Percentiles rank a stretch among this genome's conserved stretches.
These are phyloP conservation scores for Pseudopyrenochaeta lycopersici DNA, from an alignment of 2,329 filamentous ascomycete genomes.

Conservation along the genomic window DNA sequence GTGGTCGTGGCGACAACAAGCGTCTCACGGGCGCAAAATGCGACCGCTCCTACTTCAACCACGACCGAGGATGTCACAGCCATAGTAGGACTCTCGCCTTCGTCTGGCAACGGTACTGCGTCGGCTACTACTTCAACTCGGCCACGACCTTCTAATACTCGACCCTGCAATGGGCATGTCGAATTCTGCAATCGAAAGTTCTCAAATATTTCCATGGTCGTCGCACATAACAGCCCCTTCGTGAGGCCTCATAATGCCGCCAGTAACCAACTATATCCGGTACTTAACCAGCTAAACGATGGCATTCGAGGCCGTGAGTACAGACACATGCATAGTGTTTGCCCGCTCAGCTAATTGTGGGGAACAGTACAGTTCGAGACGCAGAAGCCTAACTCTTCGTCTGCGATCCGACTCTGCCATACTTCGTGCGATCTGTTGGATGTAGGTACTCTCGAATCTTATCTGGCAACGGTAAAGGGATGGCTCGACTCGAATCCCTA, in stretches of 20 bases:
- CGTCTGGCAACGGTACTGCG: constrained; percentile 15
- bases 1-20: constrained; percentile 2
- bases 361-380: constrained; percentile 66
- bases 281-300: constrained; percentile 44
- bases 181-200: constrained; percentile 46
- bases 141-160: constrained; percentile 34
- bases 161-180: constrained; percentile 45
- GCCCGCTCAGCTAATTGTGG: not conserved
- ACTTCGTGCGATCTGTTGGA: constrained; percentile 83
- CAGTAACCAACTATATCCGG: constrained; percentile 41
- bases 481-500: constrained; percentile 84
- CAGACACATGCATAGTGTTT: not conserved
- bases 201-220: constrained; percentile 46
- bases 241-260: constrained; percentile 38
- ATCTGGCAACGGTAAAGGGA: constrained; percentile 71
- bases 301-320: constrained; percentile 47
- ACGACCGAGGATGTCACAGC: constrained; percentile 23
- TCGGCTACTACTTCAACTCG: constrained; percentile 16
- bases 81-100: constrained; percentile 24
- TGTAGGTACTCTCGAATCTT: constrained; percentile 78
- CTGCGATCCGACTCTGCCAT: constrained; percentile 77
- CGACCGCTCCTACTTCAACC: constrained; percentile 17
- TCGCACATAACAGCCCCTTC: constrained; percentile 50
- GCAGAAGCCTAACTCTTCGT: constrained; percentile 63
- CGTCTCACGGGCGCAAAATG: constrained; percentile 17